Evolutionary conservation across 106 monocot genomes (phyloP), one percentile per base, ranked within the genome.

Genomic region (Platanthera zijinensis): DNA sequence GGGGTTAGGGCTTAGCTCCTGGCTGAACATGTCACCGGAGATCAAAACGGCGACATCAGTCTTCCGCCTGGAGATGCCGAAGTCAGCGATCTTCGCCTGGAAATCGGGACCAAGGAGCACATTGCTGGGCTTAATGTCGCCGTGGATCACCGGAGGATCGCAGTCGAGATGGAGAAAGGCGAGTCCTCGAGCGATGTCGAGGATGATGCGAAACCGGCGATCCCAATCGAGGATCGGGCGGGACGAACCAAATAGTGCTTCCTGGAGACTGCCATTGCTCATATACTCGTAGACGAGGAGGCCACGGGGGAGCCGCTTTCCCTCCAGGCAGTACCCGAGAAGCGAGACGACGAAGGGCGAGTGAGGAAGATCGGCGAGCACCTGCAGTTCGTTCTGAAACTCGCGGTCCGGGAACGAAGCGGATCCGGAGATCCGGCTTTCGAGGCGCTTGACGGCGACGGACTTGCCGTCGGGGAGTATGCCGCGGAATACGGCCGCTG

Each of bases 121-220:
- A 63, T 96, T 96, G 83, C 90, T 89, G 17, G 95, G 92, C 88
- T 96, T 96, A 50, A 96, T 81, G 75, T 96, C 95, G 9, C 95
- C 92, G 48, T 96, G 95, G 69, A 96, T 79, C 17, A 93, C 88
- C 21, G 95, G 92, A 0, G 89, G 95, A 18, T 90, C 85, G 84
- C 92, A 93, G 9, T 84, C 66, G 74, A 92, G 95, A 76, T 56
- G 77, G 13, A 96, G 87, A 62, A 89, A 93, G 47, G 80, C 77
- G 8, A 89, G 75, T 10, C 83, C 89, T 3, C 30, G 52, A 15
- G 92, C 92, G 51, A 88, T 80, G 71, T 89, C 92, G 57, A 84
- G 72, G 50, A 88, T 74, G 71, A 90, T 84, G 15, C 25, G 48
- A 71, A 84, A 90, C 75, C 90, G 75, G n/a, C 39, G 57, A 8